Evolutionary conservation across 768 basidiomycete genomes (phyloP).

Genomic region (Boletus reticuloceps): DNA sequence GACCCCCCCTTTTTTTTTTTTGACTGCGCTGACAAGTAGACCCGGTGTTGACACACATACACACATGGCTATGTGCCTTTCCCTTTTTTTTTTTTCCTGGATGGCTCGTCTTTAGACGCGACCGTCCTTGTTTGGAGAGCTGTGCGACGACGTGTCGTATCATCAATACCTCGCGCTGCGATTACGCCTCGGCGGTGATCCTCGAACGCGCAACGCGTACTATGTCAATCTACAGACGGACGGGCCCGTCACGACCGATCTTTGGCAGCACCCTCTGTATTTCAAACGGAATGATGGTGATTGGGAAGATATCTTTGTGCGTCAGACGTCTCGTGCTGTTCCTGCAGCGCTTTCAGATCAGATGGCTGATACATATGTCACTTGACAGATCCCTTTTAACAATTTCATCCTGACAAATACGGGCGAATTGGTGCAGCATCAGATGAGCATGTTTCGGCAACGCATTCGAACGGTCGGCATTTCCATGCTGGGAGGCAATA

Average conservation of each 20-base stretch:
- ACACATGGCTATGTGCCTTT: too few relatives aligned
- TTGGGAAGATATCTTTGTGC: slow-evolving; percentile 83
- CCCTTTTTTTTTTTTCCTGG: too few relatives aligned
- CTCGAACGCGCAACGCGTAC: slow-evolving; percentile 77
- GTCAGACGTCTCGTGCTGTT: slow-evolving; percentile 31
- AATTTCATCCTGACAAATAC: slow-evolving; percentile 73
- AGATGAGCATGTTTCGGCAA: slow-evolving; percentile 74
- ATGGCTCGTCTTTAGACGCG: slow-evolving; percentile 57
- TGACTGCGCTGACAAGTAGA: too few relatives aligned
- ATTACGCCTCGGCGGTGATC: slow-evolving; percentile 74
- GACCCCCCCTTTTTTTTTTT: too few relatives aligned
- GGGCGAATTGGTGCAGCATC: slow-evolving; percentile 65
- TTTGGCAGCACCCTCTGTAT: slow-evolving; percentile 95
- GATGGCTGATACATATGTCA: background rate
- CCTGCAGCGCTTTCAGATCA: background rate
- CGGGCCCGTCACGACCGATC: slow-evolving; percentile 71
- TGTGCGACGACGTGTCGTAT: slow-evolving; percentile 78
- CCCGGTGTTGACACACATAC: too few relatives aligned
- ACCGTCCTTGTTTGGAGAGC: slow-evolving; percentile 83
- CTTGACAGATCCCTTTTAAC: slow-evolving; percentile 71
- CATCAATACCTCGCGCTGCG: slow-evolving; percentile 82
- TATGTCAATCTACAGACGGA: slow-evolving; percentile 94
- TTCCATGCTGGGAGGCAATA: slow-evolving; percentile 82
- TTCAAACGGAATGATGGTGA: slow-evolving; percentile 60
- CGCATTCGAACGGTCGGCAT: slow-evolving; percentile 81